Conservation (phyloP, 768 basidiomycete genomes). For the Termitomyces sp. region DNA sequence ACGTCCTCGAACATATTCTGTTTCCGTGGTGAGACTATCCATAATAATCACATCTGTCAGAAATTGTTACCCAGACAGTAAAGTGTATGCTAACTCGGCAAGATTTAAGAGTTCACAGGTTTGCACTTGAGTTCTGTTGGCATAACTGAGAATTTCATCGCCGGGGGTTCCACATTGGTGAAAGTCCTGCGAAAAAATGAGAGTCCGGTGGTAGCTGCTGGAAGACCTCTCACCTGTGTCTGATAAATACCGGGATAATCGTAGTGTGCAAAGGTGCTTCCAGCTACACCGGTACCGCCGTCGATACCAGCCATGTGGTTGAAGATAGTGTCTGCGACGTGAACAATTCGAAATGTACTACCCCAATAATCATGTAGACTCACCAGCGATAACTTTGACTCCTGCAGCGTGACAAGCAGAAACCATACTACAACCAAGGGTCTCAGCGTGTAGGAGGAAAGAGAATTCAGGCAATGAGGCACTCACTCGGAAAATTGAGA, state of each 20-base stretch:
- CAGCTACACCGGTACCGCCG: conserved; percentile 47
- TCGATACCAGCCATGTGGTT: conserved; percentile 62
- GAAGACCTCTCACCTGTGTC: conserved; percentile 35
- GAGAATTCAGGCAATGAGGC: background rate
- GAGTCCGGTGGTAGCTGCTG: conserved; percentile 12
- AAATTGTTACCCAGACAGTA: background rate
- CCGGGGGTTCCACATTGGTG: conserved; percentile 58
- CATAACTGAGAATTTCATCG: conserved; percentile 55
- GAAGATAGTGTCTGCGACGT: conserved; percentile 47
- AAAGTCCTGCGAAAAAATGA: conserved; percentile 38
- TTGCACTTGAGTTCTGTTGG: conserved; percentile 51
- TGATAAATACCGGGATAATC: conserved; percentile 48
- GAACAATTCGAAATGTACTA: background rate
- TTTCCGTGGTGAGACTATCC: conserved; percentile 56
- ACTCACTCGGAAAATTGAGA: conserved; percentile 40
- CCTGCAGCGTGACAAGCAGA: conserved; percentile 48
- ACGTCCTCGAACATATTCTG: conserved; percentile 50
- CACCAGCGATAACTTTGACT: conserved; percentile 54
- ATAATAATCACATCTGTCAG: background rate
- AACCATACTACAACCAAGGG: conserved; percentile 35
- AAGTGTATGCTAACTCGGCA: conserved; percentile 38
- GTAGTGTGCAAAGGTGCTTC: conserved; percentile 52
- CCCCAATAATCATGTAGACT: background rate
- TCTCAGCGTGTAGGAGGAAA: background rate
- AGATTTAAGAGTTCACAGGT: conserved; percentile 50